Conservation (phyloP, 371 early-diverging fungal genomes). For the Mucor velutinosus region DNA sequence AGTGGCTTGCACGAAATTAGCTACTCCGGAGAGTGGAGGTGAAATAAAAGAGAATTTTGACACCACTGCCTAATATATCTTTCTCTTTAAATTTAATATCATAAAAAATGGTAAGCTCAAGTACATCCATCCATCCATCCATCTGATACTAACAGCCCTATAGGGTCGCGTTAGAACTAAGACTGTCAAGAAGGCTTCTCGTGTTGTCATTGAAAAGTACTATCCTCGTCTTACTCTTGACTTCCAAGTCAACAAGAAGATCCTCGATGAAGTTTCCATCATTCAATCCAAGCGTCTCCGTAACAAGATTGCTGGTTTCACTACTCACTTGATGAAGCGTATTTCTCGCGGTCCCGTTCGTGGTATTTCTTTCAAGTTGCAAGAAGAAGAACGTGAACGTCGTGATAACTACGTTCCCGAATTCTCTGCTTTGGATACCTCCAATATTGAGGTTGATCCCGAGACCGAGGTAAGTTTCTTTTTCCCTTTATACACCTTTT, state of each 20-base stretch:
- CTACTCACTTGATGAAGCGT: constrained; percentile 99
- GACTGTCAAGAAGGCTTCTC: constrained; percentile 99
- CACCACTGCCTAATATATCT: background rate
- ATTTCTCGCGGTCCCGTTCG: constrained; percentile 99
- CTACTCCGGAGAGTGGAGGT: background rate
- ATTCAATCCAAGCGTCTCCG: constrained; percentile 99
- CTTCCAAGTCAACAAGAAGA: constrained; percentile 99
- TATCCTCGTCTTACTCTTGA: constrained; percentile 99
- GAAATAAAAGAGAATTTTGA: background rate
- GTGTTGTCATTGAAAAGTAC: constrained; percentile 99
- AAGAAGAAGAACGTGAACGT: constrained; percentile 99
- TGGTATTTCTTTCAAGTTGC: constrained; percentile 99
- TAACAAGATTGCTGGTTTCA: constrained; percentile 99
- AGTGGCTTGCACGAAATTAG: background rate
- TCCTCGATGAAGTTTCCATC: constrained; percentile 97
- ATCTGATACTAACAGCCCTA: background rate
- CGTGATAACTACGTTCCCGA: constrained; percentile 99
- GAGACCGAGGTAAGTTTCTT: constrained; percentile 77
- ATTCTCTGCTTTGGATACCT: constrained; percentile 96
- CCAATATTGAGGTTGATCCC: constrained; percentile 94
- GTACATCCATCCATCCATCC: constrained; percentile 3
- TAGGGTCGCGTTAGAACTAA: constrained; percentile 79
- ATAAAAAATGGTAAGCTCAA: constrained; percentile 19
- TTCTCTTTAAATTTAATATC: constrained; percentile 17
- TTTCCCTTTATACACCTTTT: background rate